phyloP scores from a whole-genome alignment of 148 eudicot species.

The Heliamphora exappendiculata region DNA sequence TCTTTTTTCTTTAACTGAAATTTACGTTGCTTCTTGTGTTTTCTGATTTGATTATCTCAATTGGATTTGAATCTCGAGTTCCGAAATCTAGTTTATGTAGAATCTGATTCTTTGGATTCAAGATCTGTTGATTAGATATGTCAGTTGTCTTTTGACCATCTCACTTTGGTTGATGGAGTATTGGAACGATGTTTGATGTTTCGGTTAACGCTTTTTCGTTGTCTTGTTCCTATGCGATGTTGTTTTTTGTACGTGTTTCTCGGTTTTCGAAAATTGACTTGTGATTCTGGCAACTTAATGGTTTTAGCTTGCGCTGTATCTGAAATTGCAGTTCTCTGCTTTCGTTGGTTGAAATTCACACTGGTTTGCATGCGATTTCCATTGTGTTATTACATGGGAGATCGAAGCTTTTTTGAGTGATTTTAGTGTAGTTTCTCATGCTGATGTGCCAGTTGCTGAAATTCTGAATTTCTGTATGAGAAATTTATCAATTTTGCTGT shows the following conservation, averaged over 20 bases:
- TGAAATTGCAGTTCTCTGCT: background rate
- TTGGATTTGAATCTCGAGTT: background rate
- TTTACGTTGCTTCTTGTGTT: background rate
- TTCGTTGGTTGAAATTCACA: background rate
- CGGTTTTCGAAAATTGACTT: background rate
- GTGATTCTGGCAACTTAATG: background rate
- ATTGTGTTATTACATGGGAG: background rate
- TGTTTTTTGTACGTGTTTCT: background rate
- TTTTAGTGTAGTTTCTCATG: background rate
- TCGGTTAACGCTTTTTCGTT: background rate
- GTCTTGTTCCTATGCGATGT: background rate
- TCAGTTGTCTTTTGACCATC: background rate
- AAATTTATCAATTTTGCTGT: background rate
- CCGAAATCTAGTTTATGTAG: background rate
- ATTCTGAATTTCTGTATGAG: background rate
- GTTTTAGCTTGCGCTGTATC: constrained; percentile 6
- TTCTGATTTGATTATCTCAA: background rate
- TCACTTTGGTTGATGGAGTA: background rate
- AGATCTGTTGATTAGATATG: background rate
- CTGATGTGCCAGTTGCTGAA: constrained; percentile 7
- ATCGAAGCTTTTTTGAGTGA: background rate
- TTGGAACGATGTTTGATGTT: background rate
- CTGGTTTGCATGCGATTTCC: background rate
- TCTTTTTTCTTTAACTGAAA: background rate
- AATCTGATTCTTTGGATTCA: background rate